Base-by-base conservation (phyloP, 352 stramenopile genomes). In the Phytophthora kernoviae region DNA sequence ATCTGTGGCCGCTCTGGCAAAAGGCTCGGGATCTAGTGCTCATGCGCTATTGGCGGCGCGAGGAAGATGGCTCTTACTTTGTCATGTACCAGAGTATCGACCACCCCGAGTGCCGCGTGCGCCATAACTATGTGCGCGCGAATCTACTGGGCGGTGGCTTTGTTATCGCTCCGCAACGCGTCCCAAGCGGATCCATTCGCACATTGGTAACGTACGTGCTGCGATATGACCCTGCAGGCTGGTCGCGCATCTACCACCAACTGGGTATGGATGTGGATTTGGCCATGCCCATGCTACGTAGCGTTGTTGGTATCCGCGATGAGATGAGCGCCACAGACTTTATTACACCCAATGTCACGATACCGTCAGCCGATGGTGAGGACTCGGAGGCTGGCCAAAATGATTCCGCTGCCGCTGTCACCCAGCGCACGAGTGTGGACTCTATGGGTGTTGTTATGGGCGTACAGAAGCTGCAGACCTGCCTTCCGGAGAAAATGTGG, bases 81-180 rank as follows among this genome's bases (percentile, higher is more conserved):
- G 85, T 96, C 74, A 96, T 96, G 85, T 96, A 93, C 73, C 86
- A 96, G 69, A 93, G 83, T 53, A 87, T 93, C 39, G 81, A 90
- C 41, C 87, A 96, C 59, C 85, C 87, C 0, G 86, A 96, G 54
- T 93, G 85, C 41, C 85, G 86, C 33, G 84, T 94, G 62, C 84
- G 87, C 24, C 85, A 94, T 68, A 94, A 94, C 58, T 96, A 85
- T 54, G 85, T 96, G 41, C 87, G 87, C 20, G 87, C 85, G 2
- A 90, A 84, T 14, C 54, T 96, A 7, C 61, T 94, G 2, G 87
- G 84, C 24, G 87, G 85, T 10, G 87, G 85, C 52, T 96, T 92
- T 55, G 84, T 96, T 12, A 93, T 96, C 53, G 87, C 87, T 18
- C 87, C 87, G 3, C 85, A 93, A 64, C 89, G 90, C 46, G 81